Evolutionary conservation across 495 filamentous ascomycete species (phyloP).

Genomic region (Parathielavia appendiculata): DNA sequence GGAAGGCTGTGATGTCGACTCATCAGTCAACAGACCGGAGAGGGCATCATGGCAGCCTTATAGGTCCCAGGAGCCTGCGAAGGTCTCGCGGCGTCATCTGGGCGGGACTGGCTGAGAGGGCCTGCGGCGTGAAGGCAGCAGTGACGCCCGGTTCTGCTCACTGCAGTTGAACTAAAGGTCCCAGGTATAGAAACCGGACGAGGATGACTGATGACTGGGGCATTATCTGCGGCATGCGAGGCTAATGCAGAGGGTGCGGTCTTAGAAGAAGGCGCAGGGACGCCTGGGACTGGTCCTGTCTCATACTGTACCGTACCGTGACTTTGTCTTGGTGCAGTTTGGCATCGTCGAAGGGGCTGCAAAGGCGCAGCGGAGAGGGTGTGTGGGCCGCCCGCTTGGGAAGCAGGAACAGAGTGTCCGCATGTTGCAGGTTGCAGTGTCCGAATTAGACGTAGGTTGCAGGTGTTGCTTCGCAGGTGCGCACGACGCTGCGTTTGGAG

Average conservation of each 20-base stretch:
- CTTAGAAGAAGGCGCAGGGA: conserved; percentile 30
- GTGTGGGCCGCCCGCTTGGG: conserved; percentile 5
- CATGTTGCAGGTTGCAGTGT: conserved; percentile 5
- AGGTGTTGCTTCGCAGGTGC: conserved; percentile 12
- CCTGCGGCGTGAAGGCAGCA: conserved; percentile 30
- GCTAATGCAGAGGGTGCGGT: conserved; percentile 29
- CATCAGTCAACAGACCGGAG: conserved; percentile 23
- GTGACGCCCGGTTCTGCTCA: conserved; percentile 18
- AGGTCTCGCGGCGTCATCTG: conserved; percentile 21
- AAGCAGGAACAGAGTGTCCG: conserved; percentile 10
- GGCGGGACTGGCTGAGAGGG: conserved; percentile 18
- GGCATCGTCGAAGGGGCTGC: conserved; percentile 10
- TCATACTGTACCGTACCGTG: conserved; percentile 14
- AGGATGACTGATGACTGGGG: conserved; percentile 21
- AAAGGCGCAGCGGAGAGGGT: conserved; percentile 22
- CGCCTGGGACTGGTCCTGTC: not conserved
- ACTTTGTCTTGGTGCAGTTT: conserved; percentile 18
- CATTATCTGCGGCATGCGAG: conserved; percentile 22
- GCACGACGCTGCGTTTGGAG: conserved; percentile 7
- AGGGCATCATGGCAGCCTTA: conserved; percentile 30
- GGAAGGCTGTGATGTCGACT: conserved; percentile 27
- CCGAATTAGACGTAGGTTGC: not conserved
- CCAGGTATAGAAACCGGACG: conserved; percentile 9
- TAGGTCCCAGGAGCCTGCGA: conserved; percentile 29
- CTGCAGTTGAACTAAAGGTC: conserved; percentile 10